These are phyloP conservation scores for Ceratocystis cubensis DNA, from an alignment of 2,329 filamentous ascomycete genomes.

Conservation along the genomic window DNA sequence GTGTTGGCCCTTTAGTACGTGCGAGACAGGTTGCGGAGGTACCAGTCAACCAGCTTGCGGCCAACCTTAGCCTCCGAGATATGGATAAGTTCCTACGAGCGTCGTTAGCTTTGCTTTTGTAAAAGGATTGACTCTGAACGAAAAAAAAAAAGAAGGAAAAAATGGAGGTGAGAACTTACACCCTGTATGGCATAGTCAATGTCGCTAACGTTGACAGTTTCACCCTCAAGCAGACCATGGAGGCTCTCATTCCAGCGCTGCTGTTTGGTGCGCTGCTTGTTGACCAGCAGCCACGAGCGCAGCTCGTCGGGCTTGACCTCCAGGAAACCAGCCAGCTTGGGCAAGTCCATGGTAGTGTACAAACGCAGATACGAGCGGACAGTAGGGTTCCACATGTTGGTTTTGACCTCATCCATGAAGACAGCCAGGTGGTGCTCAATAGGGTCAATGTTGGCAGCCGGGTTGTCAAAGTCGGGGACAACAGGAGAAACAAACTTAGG, in stretches of 20 bases:
- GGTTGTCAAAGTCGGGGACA: slow-evolving; percentile 94
- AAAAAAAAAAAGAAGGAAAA: slow-evolving; percentile 1
- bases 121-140: background rate
- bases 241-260: slow-evolving; percentile 75
- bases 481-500: slow-evolving; percentile 99
- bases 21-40: slow-evolving; percentile 88
- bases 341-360: slow-evolving; percentile 98
- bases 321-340: slow-evolving; percentile 94
- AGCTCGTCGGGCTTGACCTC: slow-evolving; percentile 95
- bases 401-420: slow-evolving; percentile 99
- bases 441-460: slow-evolving; percentile 88
- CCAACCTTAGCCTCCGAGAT: slow-evolving; percentile 98
- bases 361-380: slow-evolving; percentile 98
- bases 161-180: slow-evolving; percentile 41
- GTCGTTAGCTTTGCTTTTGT: slow-evolving; percentile 8
- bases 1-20: slow-evolving; percentile 55
- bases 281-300: slow-evolving; percentile 84
- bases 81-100: slow-evolving; percentile 74
- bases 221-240: slow-evolving; percentile 78
- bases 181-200: slow-evolving; percentile 95
- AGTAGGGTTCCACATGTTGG: slow-evolving; percentile 94
- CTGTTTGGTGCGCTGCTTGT: slow-evolving; percentile 97
- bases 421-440: slow-evolving; percentile 93
- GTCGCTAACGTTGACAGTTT: slow-evolving; percentile 85
- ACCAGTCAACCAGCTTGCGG: slow-evolving; percentile 96